phyloP scores from a whole-genome alignment of 1,284 basidiomycete genomes.

The Leccinum variabile region DNA sequence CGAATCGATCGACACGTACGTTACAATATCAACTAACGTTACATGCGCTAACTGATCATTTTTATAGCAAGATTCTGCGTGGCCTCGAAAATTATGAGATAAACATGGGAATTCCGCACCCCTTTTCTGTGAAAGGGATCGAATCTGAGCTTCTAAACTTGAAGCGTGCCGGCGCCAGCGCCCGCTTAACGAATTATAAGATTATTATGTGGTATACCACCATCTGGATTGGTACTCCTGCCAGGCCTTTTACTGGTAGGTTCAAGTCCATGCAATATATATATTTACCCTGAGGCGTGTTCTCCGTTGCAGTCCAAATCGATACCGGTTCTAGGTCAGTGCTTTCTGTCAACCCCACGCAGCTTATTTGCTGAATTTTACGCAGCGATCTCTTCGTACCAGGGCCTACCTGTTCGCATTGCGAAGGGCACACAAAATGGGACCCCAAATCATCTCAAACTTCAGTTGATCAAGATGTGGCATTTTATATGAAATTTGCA shows the following conservation, averaged over 20 bases:
- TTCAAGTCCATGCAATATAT: background rate
- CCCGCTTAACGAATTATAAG: background rate
- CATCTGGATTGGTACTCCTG: background rate
- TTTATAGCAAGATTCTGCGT: background rate
- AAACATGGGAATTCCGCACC: background rate
- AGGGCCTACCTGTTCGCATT: background rate
- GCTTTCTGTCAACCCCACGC: background rate
- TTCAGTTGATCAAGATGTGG: background rate
- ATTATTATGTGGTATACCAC: background rate
- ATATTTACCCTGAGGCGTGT: background rate
- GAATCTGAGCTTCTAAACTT: background rate
- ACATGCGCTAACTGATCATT: background rate
- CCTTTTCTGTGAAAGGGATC: background rate
- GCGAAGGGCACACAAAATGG: background rate
- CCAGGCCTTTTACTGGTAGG: background rate
- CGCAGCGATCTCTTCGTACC: background rate
- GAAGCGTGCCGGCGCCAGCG: background rate
- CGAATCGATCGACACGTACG: background rate
- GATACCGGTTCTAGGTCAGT: background rate
- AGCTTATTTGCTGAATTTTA: background rate
- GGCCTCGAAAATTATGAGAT: background rate
- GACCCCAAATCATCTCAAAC: background rate
- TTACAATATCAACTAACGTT: background rate
- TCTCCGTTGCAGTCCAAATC: background rate
- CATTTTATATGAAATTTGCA: background rate